Evolutionary conservation across 108 stramenopile genomes (phyloP).

Genomic region (Hondaea fermentalgiana): DNA sequence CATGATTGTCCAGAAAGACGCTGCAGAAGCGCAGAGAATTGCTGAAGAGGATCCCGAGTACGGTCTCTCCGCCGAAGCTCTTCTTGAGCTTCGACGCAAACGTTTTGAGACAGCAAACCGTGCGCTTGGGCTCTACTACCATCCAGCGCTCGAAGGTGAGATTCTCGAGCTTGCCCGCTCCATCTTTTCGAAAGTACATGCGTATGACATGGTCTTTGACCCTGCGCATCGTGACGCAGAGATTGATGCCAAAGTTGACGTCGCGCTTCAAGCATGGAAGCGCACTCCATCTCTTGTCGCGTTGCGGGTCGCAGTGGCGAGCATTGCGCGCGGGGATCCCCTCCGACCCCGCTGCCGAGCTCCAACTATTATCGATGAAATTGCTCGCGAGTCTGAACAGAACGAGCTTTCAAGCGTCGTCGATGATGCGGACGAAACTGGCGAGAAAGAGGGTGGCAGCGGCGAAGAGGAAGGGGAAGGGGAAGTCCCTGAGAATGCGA

Average conservation of each 20-base stretch:
- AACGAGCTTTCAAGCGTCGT: background rate
- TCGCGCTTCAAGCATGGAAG: background rate
- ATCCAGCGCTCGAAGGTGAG: background rate
- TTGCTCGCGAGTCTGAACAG: background rate
- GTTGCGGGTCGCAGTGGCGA: background rate
- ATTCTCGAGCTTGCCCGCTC: background rate
- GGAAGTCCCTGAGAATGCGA: too few species aligned
- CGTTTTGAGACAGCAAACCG: background rate
- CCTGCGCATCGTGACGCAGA: background rate
- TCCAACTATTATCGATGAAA: background rate
- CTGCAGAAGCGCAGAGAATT: background rate
- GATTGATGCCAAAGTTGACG: background rate
- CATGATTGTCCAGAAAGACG: background rate
- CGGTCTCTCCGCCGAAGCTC: background rate
- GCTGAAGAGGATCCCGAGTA: background rate
- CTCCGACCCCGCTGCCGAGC: background rate
- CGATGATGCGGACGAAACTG: background rate
- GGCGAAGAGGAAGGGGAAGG: too few species aligned
- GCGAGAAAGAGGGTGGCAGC: too few species aligned
- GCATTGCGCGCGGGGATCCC: background rate
- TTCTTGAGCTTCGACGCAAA: background rate
- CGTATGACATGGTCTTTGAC: background rate
- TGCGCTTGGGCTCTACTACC: background rate
- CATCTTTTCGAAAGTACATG: background rate
- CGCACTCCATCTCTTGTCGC: background rate